Conservation (phyloP, 139 green algal genomes). For the Chlamydomonas sphaeroides region DNA sequence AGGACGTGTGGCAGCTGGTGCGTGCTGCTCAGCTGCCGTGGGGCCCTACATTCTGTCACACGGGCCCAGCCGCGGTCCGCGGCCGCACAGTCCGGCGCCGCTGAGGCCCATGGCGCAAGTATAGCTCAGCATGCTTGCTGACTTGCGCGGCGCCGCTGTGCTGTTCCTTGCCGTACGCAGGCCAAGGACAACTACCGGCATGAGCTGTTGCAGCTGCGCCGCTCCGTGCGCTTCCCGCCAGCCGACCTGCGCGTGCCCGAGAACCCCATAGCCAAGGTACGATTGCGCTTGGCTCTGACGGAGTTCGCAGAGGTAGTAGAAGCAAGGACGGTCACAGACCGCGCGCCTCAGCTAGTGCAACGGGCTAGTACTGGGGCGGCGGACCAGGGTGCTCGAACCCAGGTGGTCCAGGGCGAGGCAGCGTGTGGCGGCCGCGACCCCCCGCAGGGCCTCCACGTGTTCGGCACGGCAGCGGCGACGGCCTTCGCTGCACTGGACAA, state of each 20-base stretch:
- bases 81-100: too few species aligned
- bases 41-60: not conserved
- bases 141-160: not conserved
- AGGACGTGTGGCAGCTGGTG: slow-evolving; percentile 72
- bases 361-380: not conserved
- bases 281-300: too few species aligned
- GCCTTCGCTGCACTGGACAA: slow-evolving; percentile 35
- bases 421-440: too few species aligned
- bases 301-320: too few species aligned
- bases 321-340: too few species aligned
- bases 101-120: not conserved
- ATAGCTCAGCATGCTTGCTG: not conserved
- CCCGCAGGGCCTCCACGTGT: not conserved
- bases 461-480: not conserved
- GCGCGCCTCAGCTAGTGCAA: too few species aligned
- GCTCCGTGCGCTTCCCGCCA: slow-evolving; percentile 74
- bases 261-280: slow-evolving; percentile 38
- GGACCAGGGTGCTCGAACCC: too few species aligned
- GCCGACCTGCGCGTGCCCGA: slow-evolving; percentile 44
- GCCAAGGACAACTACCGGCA: slow-evolving; percentile 78
- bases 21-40: not conserved
- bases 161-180: slow-evolving; percentile 23
- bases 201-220: slow-evolving; percentile 76
- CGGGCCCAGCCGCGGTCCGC: too few species aligned
- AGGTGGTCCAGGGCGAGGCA: not conserved